Conservation (phyloP, 2,329 filamentous ascomycete species). For the Phialophora verrucosa region DNA sequence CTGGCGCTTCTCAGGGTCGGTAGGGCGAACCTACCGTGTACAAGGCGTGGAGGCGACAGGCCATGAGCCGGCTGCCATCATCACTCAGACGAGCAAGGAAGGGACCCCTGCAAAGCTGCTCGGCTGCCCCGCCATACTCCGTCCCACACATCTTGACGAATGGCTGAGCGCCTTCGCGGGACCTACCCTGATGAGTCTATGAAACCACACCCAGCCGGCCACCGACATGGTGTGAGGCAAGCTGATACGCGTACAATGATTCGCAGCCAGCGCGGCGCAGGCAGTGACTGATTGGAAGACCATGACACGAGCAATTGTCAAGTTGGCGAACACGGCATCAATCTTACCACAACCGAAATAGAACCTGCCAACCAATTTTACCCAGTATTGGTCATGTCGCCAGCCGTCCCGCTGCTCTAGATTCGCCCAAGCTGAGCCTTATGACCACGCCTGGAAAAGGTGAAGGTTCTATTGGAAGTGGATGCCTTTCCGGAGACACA, state of each 20-base stretch:
- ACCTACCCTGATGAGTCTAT: conserved; percentile 12
- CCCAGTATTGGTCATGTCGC: background rate
- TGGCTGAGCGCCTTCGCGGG: background rate
- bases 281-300: background rate
- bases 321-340: conserved; percentile 15
- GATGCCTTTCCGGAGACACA: background rate
- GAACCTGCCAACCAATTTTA: background rate
- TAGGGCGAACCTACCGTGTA: conserved; percentile 8
- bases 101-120: conserved; percentile 13
- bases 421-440: conserved; percentile 16
- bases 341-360: conserved; percentile 8
- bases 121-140: conserved; percentile 11
- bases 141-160: conserved; percentile 5
- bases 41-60: background rate
- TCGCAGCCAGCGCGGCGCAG: conserved; percentile 4
- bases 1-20: background rate
- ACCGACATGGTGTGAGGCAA: conserved; percentile 6
- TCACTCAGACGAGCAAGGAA: background rate
- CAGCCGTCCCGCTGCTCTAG: background rate
- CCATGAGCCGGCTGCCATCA: background rate
- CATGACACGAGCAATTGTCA: conserved; percentile 8
- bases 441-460: conserved; percentile 6
- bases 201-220: conserved; percentile 12
- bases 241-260: conserved; percentile 3
- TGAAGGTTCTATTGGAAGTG: background rate